Evolutionary conservation across 306 rosid genomes (phyloP).

Genomic region (Cucurbita moschata): DNA sequence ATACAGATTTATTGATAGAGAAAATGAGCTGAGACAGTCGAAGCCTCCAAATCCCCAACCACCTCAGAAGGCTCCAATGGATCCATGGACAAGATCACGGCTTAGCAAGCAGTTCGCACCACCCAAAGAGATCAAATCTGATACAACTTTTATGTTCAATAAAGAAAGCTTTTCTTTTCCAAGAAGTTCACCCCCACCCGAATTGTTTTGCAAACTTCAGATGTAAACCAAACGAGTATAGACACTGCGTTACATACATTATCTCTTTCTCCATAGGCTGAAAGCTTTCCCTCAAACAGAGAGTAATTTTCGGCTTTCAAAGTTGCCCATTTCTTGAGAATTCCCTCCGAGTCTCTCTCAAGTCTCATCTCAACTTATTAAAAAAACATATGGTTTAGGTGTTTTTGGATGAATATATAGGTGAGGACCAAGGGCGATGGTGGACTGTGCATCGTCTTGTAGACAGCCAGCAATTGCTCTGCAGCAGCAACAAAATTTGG

Average conservation of each 20-base stretch:
- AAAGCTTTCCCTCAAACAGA: background rate
- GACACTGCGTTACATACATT: background rate
- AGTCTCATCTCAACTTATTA: too few relatives aligned
- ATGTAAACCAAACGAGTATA: background rate
- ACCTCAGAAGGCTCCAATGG: constrained; percentile 61
- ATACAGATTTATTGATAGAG: constrained; percentile 68
- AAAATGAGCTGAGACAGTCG: constrained; percentile 72
- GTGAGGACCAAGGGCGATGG: too few relatives aligned
- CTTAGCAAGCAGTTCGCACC: constrained; percentile 68
- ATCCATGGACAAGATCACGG: constrained; percentile 77
- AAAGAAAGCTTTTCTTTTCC: background rate
- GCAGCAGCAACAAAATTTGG: too few relatives aligned
- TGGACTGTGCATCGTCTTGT: too few relatives aligned
- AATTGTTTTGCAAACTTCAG: background rate
- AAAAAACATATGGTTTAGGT: too few relatives aligned
- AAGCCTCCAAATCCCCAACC: constrained; percentile 73
- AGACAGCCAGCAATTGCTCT: too few relatives aligned
- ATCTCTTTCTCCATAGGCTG: background rate
- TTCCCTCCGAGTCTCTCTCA: too few relatives aligned
- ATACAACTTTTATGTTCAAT: background rate
- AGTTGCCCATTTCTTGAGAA: too few relatives aligned
- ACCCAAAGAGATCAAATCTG: constrained; percentile 53
- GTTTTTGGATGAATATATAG: too few relatives aligned
- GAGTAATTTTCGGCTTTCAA: background rate
- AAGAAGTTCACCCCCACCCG: background rate